phyloP scores from a whole-genome alignment of 108 stramenopile species.

The Epithemia pelagica region DNA sequence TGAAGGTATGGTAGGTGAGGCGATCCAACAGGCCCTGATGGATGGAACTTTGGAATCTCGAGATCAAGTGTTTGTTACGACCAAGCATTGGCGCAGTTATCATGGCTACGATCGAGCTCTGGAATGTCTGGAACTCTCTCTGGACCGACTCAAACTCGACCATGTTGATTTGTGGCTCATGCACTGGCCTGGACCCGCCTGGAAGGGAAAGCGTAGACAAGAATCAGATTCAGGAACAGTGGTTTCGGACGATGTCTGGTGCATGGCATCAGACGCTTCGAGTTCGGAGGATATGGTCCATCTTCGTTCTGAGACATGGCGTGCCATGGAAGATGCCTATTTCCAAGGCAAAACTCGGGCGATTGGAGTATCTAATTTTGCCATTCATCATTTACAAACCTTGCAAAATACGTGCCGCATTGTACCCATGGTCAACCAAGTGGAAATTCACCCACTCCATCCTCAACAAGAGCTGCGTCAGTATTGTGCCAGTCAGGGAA shows the following conservation, averaged over 20 bases:
- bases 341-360: constrained; percentile 38
- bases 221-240: constrained; percentile 1
- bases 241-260: constrained; percentile 36
- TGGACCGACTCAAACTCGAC: constrained; percentile 47
- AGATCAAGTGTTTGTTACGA: constrained; percentile 55
- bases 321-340: constrained; percentile 79
- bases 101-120: constrained; percentile 61
- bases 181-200: constrained; percentile 73
- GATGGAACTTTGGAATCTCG: constrained; percentile 25
- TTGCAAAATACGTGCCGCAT: constrained; percentile 36
- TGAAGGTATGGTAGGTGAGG: constrained; percentile 57
- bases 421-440: constrained; percentile 76
- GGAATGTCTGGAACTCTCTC: constrained; percentile 52
- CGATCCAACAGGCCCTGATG: constrained; percentile 44
- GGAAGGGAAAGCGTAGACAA: constrained; percentile 35
- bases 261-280: constrained; percentile 25
- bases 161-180: constrained; percentile 66
- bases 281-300: constrained; percentile 32
- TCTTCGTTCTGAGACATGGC: constrained; percentile 69
- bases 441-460: constrained; percentile 77
- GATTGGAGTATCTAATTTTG: constrained; percentile 83
- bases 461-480: constrained; percentile 57
- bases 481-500: constrained; percentile 62
- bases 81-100: constrained; percentile 80
- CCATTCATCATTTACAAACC: constrained; percentile 37